phyloP scores from a whole-genome alignment of 305 asterid species.

The Fraxinus platypoda region DNA sequence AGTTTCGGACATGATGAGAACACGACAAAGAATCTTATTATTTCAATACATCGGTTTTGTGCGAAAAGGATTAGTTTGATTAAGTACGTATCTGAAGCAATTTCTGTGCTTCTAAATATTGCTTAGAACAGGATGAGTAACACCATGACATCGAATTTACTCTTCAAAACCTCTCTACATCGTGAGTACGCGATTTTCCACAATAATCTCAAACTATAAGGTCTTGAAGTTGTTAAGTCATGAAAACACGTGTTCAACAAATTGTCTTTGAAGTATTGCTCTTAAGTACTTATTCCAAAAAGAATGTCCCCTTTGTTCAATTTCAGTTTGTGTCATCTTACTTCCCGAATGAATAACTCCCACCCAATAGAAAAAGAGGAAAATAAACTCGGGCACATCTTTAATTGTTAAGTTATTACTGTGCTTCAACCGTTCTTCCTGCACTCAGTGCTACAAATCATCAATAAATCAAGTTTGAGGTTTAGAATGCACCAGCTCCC shows the following conservation, averaged over 20 bases:
- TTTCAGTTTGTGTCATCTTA: neutral
- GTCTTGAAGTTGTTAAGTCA: neutral
- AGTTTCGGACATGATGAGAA: neutral
- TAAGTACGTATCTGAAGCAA: neutral
- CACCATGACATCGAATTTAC: neutral
- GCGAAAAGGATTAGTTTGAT: neutral
- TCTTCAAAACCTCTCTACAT: neutral
- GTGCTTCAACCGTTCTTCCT: neutral
- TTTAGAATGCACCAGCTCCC: neutral
- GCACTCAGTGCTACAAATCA: neutral
- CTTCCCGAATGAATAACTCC: neutral
- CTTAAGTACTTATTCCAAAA: neutral
- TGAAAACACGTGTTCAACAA: neutral
- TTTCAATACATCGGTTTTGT: neutral
- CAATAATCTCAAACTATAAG: neutral
- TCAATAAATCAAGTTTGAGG: neutral
- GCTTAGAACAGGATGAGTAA: neutral
- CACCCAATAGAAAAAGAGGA: neutral
- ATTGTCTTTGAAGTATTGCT: neutral
- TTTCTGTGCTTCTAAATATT: neutral
- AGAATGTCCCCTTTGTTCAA: neutral
- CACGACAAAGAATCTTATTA: neutral
- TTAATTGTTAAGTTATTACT: neutral
- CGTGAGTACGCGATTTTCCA: neutral
- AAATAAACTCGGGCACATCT: neutral